phyloP scores from a whole-genome alignment of 1,284 basidiomycete species.

The Apiotrichum sp. region DNA sequence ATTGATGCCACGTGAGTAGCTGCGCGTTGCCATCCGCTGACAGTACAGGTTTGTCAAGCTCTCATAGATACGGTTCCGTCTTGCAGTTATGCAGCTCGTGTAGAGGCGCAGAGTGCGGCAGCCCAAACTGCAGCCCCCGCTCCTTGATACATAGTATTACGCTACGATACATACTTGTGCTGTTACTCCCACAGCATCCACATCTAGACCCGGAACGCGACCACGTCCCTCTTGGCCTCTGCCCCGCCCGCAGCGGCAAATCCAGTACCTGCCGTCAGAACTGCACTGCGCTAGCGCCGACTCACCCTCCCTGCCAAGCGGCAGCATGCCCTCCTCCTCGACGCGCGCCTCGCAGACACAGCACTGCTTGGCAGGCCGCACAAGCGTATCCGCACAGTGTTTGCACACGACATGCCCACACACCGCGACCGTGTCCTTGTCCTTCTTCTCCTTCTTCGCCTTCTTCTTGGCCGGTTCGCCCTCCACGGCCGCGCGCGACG shows the following conservation, averaged over 20 bases:
- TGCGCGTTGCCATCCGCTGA: neutral
- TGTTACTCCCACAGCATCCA: too few species aligned
- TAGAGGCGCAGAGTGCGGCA: too few species aligned
- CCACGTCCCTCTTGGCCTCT: conserved; percentile 51
- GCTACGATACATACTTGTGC: too few species aligned
- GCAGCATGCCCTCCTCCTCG: conserved; percentile 27
- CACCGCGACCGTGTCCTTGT: conserved; percentile 31
- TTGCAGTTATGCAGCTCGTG: too few species aligned
- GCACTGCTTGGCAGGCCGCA: conserved; percentile 67
- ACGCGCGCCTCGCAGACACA: conserved; percentile 65
- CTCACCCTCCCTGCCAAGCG: conserved; percentile 66
- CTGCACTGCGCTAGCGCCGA: conserved; percentile 1
- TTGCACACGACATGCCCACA: conserved; percentile 84
- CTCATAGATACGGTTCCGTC: neutral
- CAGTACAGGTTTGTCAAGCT: conserved; percentile 8
- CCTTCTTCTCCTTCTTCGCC: conserved; percentile 39
- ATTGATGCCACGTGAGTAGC: conserved; percentile 84
- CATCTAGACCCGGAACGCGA: conserved; percentile 39
- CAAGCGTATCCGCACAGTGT: conserved; percentile 74
- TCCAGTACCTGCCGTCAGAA: conserved; percentile 67
- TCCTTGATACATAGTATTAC: too few species aligned
- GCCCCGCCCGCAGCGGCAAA: conserved; percentile 84
- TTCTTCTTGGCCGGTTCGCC: conserved; percentile 28
- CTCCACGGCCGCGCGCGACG: conserved; percentile 26
- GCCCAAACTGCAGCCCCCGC: too few species aligned